Evolutionary conservation across 169 alveolate species (phyloP).

Genomic region (Eimeria zaria): DNA sequence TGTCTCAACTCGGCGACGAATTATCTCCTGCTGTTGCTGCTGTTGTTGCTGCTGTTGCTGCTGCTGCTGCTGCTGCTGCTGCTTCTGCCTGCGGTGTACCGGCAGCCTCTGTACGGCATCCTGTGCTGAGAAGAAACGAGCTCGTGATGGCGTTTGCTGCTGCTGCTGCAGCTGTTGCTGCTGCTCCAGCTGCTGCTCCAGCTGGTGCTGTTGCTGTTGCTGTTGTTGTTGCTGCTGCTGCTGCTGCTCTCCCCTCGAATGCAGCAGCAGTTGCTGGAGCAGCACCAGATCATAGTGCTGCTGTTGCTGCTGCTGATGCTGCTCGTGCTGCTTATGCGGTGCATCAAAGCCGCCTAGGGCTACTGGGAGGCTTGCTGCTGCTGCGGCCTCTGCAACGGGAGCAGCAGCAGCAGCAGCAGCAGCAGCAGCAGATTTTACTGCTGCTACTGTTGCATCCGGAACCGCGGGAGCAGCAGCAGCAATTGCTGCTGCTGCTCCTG

Average conservation of each 20-base stretch:
- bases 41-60: conserved; percentile 31
- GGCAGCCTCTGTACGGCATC: neutral
- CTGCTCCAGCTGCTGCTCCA: neutral
- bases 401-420: neutral
- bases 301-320: conserved; percentile 1
- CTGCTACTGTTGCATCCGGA: neutral
- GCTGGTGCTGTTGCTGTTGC: neutral
- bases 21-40: conserved; percentile 27
- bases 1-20: neutral
- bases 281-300: conserved; percentile 4
- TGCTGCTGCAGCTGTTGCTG: neutral
- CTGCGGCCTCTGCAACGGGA: neutral
- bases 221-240: neutral
- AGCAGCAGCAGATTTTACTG: conserved; percentile 8
- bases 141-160: neutral
- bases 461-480: conserved; percentile 12
- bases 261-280: neutral
- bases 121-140: neutral
- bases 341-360: neutral
- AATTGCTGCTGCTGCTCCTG: conserved; percentile 47
- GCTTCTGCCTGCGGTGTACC: conserved; percentile 3
- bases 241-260: neutral
- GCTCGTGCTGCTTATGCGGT: neutral
- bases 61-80: conserved; percentile 13
- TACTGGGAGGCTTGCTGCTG: neutral